phyloP scores from a whole-genome alignment of 352 stramenopile genomes.

The Discostella stelligera region DNA sequence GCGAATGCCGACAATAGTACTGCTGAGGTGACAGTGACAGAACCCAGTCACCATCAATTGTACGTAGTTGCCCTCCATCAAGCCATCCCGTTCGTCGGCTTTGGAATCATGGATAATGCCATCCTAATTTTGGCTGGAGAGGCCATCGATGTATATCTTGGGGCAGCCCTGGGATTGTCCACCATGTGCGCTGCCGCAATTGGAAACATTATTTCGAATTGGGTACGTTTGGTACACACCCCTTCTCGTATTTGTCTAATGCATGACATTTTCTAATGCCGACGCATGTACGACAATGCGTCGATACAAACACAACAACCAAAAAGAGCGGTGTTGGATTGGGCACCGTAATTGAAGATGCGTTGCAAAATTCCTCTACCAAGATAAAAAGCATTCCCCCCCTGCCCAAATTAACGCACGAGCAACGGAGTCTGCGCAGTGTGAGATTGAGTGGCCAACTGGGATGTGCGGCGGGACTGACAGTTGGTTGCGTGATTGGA shows the following conservation, averaged over 20 bases:
- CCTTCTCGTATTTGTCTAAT: background rate
- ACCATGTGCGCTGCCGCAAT: constrained; percentile 93
- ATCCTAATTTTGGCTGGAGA: constrained; percentile 93
- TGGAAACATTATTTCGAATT: constrained; percentile 79
- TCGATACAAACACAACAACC: too few relatives aligned
- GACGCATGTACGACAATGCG: too few relatives aligned
- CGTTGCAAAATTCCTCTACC: constrained; percentile 28
- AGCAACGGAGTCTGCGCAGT: constrained; percentile 70
- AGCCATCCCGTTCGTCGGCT: constrained; percentile 93
- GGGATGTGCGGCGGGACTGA: constrained; percentile 71
- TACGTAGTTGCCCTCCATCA: constrained; percentile 67
- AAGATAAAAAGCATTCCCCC: constrained; percentile 47
- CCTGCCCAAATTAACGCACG: constrained; percentile 57
- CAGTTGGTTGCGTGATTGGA: constrained; percentile 78
- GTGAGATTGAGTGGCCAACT: constrained; percentile 72
- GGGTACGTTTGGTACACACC: background rate
- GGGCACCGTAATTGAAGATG: constrained; percentile 88
- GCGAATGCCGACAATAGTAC: constrained; percentile 5
- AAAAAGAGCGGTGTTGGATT: constrained; percentile 92
- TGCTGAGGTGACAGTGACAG: constrained; percentile 4
- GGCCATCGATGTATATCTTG: constrained; percentile 92
- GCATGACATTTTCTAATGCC: background rate
- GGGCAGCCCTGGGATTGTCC: constrained; percentile 91
- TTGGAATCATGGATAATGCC: constrained; percentile 96
- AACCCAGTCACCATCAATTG: constrained; percentile 49